Evolutionary conservation across 1,284 basidiomycete species (phyloP).

Genomic region (Agroathelia rolfsii): DNA sequence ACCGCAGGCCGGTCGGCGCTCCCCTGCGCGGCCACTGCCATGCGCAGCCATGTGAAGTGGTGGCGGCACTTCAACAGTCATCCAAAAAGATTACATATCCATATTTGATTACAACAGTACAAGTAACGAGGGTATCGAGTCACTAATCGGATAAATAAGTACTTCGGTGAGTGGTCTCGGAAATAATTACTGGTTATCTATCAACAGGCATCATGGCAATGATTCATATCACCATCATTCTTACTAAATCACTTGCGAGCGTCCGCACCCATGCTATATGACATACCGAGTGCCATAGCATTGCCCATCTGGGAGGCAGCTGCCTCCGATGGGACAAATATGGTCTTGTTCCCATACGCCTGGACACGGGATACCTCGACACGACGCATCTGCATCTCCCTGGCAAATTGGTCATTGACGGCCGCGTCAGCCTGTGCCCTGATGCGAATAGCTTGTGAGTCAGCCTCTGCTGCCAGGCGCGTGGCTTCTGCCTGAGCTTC

Average conservation of each 20-base stretch:
- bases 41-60: no score
- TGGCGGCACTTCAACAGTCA: no score
- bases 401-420: constrained; percentile 56
- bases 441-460: constrained; percentile 56
- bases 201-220: no score
- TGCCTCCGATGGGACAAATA: constrained; percentile 61
- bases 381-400: constrained; percentile 63
- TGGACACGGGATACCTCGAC: constrained; percentile 52
- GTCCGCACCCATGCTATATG: constrained; percentile 47
- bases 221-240: no score
- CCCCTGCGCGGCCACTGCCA: no score
- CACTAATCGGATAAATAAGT: no score
- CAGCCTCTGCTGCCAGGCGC: constrained; percentile 59
- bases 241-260: constrained; percentile 7
- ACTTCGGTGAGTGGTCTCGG: no score
- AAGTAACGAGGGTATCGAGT: no score
- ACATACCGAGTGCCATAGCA: constrained; percentile 56
- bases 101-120: no score
- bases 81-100: no score
- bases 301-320: constrained; percentile 46
- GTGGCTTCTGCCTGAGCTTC: constrained; percentile 66
- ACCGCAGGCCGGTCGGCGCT: no score
- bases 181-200: no score
- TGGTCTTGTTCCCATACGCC: constrained; percentile 59
- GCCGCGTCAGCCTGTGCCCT: constrained; percentile 53